Evolutionary conservation across 768 basidiomycete genomes (phyloP).

Genomic region (Phylloporus arenicola): DNA sequence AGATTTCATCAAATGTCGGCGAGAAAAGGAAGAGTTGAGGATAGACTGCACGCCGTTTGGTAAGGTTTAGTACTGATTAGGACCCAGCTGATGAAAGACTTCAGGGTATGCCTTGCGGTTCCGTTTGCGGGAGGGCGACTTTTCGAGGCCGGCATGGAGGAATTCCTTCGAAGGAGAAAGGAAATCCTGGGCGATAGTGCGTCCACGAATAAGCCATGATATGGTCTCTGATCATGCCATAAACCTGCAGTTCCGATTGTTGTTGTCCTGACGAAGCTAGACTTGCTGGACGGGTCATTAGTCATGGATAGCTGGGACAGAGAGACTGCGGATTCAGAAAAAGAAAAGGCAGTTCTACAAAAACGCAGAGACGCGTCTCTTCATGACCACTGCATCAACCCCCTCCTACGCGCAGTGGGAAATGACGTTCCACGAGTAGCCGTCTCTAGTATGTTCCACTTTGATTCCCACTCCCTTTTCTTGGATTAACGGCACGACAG

Average conservation of each 20-base stretch:
- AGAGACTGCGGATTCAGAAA: background rate
- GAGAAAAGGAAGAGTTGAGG: background rate
- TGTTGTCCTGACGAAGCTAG: slow-evolving; percentile 1
- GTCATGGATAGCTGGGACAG: background rate
- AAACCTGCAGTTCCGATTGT: background rate
- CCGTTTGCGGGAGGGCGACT: background rate
- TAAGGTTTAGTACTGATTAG: background rate
- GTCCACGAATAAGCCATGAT: background rate
- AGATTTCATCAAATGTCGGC: background rate
- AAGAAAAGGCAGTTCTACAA: background rate
- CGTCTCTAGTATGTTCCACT: background rate
- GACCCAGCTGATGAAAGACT: background rate
- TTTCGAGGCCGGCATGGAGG: background rate
- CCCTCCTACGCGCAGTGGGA: background rate
- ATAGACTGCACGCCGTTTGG: slow-evolving; percentile 14
- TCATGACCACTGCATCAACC: background rate
- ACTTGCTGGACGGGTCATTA: background rate
- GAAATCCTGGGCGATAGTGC: slow-evolving; percentile 1
- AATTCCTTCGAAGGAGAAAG: background rate
- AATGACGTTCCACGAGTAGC: background rate
- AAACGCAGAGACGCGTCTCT: background rate
- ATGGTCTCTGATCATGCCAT: background rate
- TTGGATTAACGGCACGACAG: background rate
- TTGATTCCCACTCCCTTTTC: background rate
- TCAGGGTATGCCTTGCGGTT: background rate